Evolutionary conservation across 225 moss, liverwort and hornwort genomes (phyloP), one percentile per base, ranked within the genome.

Genomic region (Asterella californica): DNA sequence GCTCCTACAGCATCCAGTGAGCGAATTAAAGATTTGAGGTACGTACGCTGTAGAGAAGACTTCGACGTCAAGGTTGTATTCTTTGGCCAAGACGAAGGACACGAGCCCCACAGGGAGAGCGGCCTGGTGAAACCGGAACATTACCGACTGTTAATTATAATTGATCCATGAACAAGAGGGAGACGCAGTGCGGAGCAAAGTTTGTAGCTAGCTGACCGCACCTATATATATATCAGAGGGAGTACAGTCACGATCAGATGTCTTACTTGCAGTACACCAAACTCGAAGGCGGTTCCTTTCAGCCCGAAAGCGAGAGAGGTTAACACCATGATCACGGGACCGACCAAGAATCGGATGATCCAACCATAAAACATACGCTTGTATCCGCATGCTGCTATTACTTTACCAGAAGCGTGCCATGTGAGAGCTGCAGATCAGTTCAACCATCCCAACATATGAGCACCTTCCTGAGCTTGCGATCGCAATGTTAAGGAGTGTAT

Each of bases 31-130:
- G 53, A 50, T 5, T 36, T 42, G 42, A 46, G 71, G 37, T 62
- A 22, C 85, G 7, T 76, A 85, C 85, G 85, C 85, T 79, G 85
- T 85, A 18, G 85, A 77, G 64, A 85, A 85, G 65, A 85, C 82
- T 49, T 82, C 61, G 19, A 85, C 67, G 61, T 85, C 82, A 18
- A 85, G 85, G 61, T 75, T 52, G 60, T 85, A 85, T 55, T 85
- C 85, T 24, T 82, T 85, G 5, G 85, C 85, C 78, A 85, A 76
- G 21, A 85, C 85, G 63, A 85, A 85, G 21, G 85, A 85, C 54
- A 85, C 82, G 9, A 85, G 82, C 42, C 85, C 85, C 48, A 85
- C 81, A 15, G 85, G 85, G 21, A 85, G 82, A 12, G 85, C 82
- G 14, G 85, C 79, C 85, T 85, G 82, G 15, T 48, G 42, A 79